A percentile compares a stretch with the other conserved stretches of the same genome.
Evolutionary conservation across 1,284 basidiomycete species (phyloP).

Genomic region (Phylloboletellus chloephorus): DNA sequence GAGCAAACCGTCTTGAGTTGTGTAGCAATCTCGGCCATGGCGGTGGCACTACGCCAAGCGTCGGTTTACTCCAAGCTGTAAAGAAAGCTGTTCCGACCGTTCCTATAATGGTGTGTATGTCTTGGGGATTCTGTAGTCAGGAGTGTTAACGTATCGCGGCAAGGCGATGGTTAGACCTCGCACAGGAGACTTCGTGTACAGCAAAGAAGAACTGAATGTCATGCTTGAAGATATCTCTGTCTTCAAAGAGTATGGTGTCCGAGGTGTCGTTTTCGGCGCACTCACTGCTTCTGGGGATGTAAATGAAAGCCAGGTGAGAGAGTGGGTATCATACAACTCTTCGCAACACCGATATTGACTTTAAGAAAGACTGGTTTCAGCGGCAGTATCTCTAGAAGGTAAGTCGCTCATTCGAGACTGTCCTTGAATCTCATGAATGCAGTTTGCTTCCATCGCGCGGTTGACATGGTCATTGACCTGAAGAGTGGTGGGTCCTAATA

Average conservation of each 20-base stretch:
- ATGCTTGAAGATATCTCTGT: conserved; percentile 67
- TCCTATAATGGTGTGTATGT: conserved; percentile 64
- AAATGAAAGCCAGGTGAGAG: conserved; percentile 48
- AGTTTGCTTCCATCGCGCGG: conserved; percentile 83
- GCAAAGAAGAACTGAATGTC: conserved; percentile 55
- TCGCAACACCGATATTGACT: conserved; percentile 5
- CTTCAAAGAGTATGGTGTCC: conserved; percentile 53
- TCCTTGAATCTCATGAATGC: conserved; percentile 6
- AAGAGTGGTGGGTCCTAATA: conserved; percentile 41
- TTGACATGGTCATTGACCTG: conserved; percentile 65
- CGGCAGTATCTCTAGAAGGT: conserved; percentile 63
- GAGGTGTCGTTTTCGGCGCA: conserved; percentile 69
- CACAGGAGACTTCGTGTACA: conserved; percentile 72
- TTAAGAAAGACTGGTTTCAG: conserved; percentile 47
- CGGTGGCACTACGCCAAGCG: conserved; percentile 73
- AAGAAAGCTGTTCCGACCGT: conserved; percentile 41
- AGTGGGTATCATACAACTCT: conserved; percentile 33
- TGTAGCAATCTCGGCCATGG: conserved; percentile 67
- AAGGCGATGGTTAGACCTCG: conserved; percentile 78
- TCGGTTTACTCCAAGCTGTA: conserved; percentile 61
- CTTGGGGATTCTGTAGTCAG: not conserved
- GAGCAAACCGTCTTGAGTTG: conserved; percentile 73
- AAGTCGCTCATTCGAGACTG: conserved; percentile 3
- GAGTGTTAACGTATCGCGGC: not conserved
- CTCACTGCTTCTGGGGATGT: conserved; percentile 56